Evolutionary conservation across 306 rosid genomes (phyloP).

Genomic region (Datisca glomerata): DNA sequence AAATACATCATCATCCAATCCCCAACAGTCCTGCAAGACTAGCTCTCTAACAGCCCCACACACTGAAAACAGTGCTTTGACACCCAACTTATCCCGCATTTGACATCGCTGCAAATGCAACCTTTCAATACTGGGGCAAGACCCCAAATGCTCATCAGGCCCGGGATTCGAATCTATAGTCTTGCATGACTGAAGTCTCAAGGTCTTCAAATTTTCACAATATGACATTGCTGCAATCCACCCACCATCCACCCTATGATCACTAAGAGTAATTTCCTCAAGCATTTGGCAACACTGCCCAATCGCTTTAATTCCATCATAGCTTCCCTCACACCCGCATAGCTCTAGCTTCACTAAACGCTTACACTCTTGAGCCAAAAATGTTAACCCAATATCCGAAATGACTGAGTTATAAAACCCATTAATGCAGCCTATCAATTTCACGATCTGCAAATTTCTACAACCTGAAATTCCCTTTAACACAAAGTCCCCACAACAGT

Average conservation of each 20-base stretch:
- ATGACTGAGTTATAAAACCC: constrained; percentile 43
- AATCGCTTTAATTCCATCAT: constrained; percentile 79
- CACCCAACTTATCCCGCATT: constrained; percentile 34
- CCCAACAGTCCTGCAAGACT: constrained; percentile 79
- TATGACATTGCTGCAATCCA: constrained; percentile 65
- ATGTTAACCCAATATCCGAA: constrained; percentile 73
- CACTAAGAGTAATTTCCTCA: constrained; percentile 58
- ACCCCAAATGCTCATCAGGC: constrained; percentile 57
- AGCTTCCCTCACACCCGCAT: constrained; percentile 78
- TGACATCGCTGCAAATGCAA: constrained; percentile 59
- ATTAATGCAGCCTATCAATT: constrained; percentile 33
- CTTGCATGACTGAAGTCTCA: constrained; percentile 48
- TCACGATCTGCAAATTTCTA: constrained; percentile 59
- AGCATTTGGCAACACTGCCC: constrained; percentile 84
- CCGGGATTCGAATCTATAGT: constrained; percentile 58
- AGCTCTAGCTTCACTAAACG: constrained; percentile 82
- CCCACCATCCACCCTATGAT: constrained; percentile 83
- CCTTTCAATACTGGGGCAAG: constrained; percentile 49
- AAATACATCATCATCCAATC: constrained; percentile 43
- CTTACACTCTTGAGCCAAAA: constrained; percentile 77
- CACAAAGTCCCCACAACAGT: constrained; percentile 38
- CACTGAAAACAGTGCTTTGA: constrained; percentile 36
- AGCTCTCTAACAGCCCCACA: constrained; percentile 60
- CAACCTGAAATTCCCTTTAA: constrained; percentile 41
- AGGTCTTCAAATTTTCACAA: constrained; percentile 73